Evolutionary conservation across 73 alveolate species (phyloP).

Genomic region (Urostyla sp.): DNA sequence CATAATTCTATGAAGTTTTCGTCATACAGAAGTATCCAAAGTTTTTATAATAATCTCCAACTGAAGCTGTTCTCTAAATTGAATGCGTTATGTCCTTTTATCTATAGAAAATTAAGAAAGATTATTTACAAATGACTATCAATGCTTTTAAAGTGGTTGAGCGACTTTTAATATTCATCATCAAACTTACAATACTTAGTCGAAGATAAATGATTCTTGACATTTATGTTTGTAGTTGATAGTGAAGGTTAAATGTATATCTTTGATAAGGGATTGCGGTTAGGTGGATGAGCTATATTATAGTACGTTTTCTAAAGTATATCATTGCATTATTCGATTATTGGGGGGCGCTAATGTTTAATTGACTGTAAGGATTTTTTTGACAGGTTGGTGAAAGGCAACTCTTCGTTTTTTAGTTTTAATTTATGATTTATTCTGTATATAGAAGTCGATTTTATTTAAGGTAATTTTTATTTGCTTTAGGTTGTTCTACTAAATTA

Average conservation of each 20-base stretch:
- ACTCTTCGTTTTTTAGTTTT: conserved; percentile 12
- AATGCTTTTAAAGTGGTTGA: not conserved
- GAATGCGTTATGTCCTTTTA: conserved; percentile 1
- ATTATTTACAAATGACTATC: conserved; percentile 15
- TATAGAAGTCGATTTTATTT: conserved; percentile 3
- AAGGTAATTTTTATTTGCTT: too few species aligned
- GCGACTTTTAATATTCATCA: conserved; percentile 16
- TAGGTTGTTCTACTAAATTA: too few species aligned
- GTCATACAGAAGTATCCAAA: conserved; percentile 34
- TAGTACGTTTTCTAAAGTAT: conserved; percentile 26
- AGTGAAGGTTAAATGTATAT: conserved; percentile 25
- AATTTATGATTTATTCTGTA: conserved; percentile 3
- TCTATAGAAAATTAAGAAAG: not conserved
- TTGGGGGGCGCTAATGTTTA: not conserved
- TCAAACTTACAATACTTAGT: conserved; percentile 32
- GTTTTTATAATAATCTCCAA: conserved; percentile 27
- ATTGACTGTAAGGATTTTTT: not conserved
- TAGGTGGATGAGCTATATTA: conserved; percentile 48
- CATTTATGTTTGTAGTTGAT: conserved; percentile 21
- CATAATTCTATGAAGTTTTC: conserved; percentile 28
- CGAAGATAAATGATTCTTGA: not conserved
- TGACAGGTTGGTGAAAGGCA: conserved; percentile 8
- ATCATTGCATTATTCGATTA: conserved; percentile 16
- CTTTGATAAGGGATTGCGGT: conserved; percentile 15
- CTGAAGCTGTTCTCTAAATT: conserved; percentile 29